Evolutionary conservation across 768 basidiomycete genomes (phyloP).

Genomic region (Leccinum boreale): DNA sequence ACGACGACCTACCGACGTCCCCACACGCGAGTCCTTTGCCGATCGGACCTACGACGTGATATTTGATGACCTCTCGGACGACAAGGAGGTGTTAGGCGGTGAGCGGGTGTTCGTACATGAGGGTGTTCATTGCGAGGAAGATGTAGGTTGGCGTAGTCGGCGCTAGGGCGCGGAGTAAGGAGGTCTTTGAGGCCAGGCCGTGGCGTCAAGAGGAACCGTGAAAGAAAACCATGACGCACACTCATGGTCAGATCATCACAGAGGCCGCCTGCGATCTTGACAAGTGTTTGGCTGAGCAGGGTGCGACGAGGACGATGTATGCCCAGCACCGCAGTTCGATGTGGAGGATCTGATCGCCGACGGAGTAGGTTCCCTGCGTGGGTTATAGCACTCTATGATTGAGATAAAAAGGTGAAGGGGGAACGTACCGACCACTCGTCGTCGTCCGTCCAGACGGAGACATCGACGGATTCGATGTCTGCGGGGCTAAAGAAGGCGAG

Average conservation of each 20-base stretch:
- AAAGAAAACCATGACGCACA: background rate
- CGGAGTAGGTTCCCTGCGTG: conserved; percentile 59
- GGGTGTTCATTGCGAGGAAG: conserved; percentile 98
- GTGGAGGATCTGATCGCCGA: conserved; percentile 92
- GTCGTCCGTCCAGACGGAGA: background rate
- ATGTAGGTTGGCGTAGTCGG: conserved; percentile 85
- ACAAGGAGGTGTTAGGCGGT: conserved; percentile 79
- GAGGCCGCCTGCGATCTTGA: conserved; percentile 84
- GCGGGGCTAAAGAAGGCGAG: conserved; percentile 69
- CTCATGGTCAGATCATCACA: conserved; percentile 88
- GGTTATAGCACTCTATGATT: background rate
- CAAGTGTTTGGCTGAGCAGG: conserved; percentile 97
- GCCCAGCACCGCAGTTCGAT: conserved; percentile 96
- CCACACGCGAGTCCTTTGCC: conserved; percentile 89
- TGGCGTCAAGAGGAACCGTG: background rate
- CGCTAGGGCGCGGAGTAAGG: conserved; percentile 79
- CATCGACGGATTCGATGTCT: conserved; percentile 23
- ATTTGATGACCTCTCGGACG: conserved; percentile 72
- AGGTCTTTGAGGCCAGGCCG: conserved; percentile 43
- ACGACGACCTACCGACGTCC: conserved; percentile 64
- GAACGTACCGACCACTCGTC: background rate
- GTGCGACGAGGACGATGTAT: conserved; percentile 90
- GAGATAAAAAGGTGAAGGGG: background rate
- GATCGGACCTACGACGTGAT: conserved; percentile 82
- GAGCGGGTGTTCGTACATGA: conserved; percentile 95